Conservation (phyloP, 148 eudicot species). For the Rhododendron simsii region DNA sequence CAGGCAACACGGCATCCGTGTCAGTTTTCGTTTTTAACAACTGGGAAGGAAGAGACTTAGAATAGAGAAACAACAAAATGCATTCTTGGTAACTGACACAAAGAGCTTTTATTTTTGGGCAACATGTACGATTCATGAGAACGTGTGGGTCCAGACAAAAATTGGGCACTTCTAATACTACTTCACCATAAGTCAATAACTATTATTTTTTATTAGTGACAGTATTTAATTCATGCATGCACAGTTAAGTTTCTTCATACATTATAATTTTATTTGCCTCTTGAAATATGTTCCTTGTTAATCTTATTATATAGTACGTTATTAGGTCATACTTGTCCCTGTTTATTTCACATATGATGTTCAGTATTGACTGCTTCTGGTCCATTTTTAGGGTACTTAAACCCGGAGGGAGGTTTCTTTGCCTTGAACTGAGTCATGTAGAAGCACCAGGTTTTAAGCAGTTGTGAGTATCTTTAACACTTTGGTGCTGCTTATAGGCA, state of each 20-base stretch:
- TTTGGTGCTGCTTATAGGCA: background rate
- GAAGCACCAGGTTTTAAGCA: conserved; percentile 74
- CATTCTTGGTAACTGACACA: background rate
- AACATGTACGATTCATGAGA: background rate
- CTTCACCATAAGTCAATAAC: background rate
- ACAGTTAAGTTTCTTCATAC: background rate
- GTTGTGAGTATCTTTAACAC: conserved; percentile 50
- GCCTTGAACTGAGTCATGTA: conserved; percentile 97
- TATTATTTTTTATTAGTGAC: background rate
- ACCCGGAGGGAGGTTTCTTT: conserved; percentile 93
- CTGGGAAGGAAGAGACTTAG: background rate
- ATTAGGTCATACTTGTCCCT: background rate
- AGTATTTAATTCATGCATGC: background rate
- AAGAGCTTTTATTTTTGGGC: background rate
- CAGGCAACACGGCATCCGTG: background rate
- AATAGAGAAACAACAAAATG: background rate
- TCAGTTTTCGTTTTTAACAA: background rate
- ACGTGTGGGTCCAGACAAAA: background rate
- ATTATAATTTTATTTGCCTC: background rate
- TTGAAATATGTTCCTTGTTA: background rate
- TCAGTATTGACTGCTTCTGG: conserved; percentile 12
- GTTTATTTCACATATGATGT: background rate
- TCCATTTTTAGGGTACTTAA: conserved; percentile 64
- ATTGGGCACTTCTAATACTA: background rate
- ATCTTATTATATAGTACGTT: background rate